phyloP scores from a whole-genome alignment of 352 stramenopile genomes.

The Globisporangium yorkense region DNA sequence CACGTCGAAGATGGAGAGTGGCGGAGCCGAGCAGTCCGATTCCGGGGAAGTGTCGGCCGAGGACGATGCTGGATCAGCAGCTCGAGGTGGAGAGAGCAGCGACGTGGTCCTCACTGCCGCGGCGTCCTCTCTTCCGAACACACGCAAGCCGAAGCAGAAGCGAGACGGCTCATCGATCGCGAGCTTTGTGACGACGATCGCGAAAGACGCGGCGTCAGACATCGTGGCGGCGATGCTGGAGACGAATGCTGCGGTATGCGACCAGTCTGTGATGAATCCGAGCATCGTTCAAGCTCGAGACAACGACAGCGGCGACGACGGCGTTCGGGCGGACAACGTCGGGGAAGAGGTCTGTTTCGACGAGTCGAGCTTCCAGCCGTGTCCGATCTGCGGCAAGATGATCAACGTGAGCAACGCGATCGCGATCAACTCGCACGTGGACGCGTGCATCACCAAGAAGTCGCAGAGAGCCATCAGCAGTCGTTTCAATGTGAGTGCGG shows the following conservation, averaged over 20 bases:
- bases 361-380: slow-evolving; percentile 25
- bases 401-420: slow-evolving; percentile 46
- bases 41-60: slow-evolving; percentile 1
- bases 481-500: neutral
- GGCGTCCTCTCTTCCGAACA: neutral
- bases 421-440: slow-evolving; percentile 62
- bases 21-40: neutral
- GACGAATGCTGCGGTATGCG: slow-evolving; percentile 6
- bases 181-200: slow-evolving; percentile 6
- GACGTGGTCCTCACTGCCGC: neutral
- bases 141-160: neutral
- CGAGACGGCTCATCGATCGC: slow-evolving; percentile 1
- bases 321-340: neutral
- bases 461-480: neutral
- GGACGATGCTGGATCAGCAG: slow-evolving; percentile 1
- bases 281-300: neutral
- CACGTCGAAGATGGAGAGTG: slow-evolving; percentile 6
- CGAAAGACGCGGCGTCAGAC: slow-evolving; percentile 11
- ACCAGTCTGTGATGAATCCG: neutral
- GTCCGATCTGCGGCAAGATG: slow-evolving; percentile 50
- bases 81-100: neutral
- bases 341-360: neutral
- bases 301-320: neutral
- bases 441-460: slow-evolving; percentile 30
- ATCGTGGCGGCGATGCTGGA: slow-evolving; percentile 17